These are phyloP conservation scores for Postia placenta DNA, from an alignment of 768 basidiomycete genomes.

Conservation along the genomic window DNA sequence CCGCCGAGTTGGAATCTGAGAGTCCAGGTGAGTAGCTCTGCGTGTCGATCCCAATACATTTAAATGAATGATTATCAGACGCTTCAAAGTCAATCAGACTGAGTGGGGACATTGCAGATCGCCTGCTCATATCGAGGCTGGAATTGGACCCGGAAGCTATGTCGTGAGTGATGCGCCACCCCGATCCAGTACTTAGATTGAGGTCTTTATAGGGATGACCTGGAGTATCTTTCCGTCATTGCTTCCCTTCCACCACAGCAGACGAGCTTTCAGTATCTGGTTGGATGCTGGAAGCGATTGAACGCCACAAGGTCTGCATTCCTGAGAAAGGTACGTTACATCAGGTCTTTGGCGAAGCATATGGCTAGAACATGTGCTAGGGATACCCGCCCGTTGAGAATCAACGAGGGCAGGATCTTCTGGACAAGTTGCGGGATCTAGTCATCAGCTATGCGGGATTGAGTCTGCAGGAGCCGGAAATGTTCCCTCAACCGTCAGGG, in stretches of 20 bases:
- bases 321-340: slow-evolving; percentile 53
- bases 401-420: slow-evolving; percentile 50
- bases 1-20: slow-evolving; percentile 62
- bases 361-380: too few species aligned
- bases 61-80: neutral
- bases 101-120: slow-evolving; percentile 60
- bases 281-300: slow-evolving; percentile 89
- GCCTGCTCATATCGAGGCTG: slow-evolving; percentile 77
- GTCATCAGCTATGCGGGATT: slow-evolving; percentile 87
- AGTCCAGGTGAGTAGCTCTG: slow-evolving; percentile 36
- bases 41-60: neutral
- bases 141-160: slow-evolving; percentile 70
- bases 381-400: slow-evolving; percentile 57
- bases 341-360: too few species aligned
- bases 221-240: slow-evolving; percentile 67
- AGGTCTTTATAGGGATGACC: slow-evolving; percentile 47
- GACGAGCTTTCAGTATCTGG: slow-evolving; percentile 85
- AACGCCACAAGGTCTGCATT: slow-evolving; percentile 48
- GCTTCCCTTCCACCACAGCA: slow-evolving; percentile 73
- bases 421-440: slow-evolving; percentile 77
- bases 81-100: slow-evolving; percentile 30
- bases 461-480: slow-evolving; percentile 84
- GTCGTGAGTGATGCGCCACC: slow-evolving; percentile 56
- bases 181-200: too few species aligned
- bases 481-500: slow-evolving; percentile 89